Evolutionary conservation across 305 asterid species (phyloP), one percentile per base, ranked within the genome.

Genomic region (Ruellia speciosa): DNA sequence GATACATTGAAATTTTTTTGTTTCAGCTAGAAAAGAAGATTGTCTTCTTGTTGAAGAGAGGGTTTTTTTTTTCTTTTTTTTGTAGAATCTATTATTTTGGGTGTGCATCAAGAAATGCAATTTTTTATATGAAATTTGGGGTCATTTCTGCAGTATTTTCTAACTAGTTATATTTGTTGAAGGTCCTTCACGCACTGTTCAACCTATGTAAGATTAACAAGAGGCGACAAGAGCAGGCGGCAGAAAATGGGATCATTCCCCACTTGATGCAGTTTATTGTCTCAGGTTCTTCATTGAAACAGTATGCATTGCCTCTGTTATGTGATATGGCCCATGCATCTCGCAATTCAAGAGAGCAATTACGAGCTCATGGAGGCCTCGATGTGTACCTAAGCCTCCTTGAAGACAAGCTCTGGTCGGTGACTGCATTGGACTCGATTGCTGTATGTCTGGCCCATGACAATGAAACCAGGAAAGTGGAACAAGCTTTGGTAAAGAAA

Each of bases 241-340:
- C 97, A 31, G 99, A 93, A 75, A 86, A 93, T 68, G 99, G 99
- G 75, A 89, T 93, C 56, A 87, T 93, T 76, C 99, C 99, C 65
- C 99, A 85, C 73, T 76, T 93, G 72, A 81, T 93, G 97, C 90
- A 77, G 62, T 86, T 93, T 67, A 81, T 93, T 66, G 83, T 85
- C 89, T 78, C 90, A 60, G 89, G 71, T 81, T 93, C 99, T 72
- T 95, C 97, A 49, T 63, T 93, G 65, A 84, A 74, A 68, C 97
- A 87, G 76, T 85, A 75, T 71, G 97, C 99, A 40, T 81, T 93
- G 65, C 99, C 97, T 69, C 81, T 93, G 60, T 80, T 93, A 58
- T 89, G 97, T 75, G 99, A 93, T 74, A 86, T 89, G 99, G 99
- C 99, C 48, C 97, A 93, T 74, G 99, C 99, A 60, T 93, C 99